Evolutionary conservation across 1,284 basidiomycete species (phyloP).

Genomic region (Clitocybe nebularis): DNA sequence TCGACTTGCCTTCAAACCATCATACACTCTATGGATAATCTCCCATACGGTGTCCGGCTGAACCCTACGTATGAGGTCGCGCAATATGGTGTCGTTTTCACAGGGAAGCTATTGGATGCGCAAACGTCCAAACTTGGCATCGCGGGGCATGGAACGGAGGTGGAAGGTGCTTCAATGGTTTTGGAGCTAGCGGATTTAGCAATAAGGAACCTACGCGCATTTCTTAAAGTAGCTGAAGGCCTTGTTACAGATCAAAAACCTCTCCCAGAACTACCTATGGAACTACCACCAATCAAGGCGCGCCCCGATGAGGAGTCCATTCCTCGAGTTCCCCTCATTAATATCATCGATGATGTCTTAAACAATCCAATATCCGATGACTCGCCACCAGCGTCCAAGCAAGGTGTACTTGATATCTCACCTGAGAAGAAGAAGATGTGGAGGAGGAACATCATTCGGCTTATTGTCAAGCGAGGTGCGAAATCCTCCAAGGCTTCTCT

Average conservation of each 20-base stretch:
- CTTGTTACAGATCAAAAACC: slow-evolving; percentile 16
- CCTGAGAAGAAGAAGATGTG: slow-evolving; percentile 7
- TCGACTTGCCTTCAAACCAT: slow-evolving; percentile 16
- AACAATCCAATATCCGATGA: too few species aligned
- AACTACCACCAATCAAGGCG: background rate
- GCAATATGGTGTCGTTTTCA: slow-evolving; percentile 18
- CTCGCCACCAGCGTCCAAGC: too few species aligned
- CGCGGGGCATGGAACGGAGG: background rate
- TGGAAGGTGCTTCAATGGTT: background rate
- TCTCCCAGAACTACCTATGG: slow-evolving; percentile 12
- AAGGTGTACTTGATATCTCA: too few species aligned
- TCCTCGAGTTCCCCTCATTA: slow-evolving; percentile 13
- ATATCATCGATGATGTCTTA: slow-evolving; percentile 16
- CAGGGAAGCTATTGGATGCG: slow-evolving; percentile 13
- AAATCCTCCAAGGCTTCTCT: slow-evolving; percentile 9
- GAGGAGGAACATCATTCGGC: slow-evolving; percentile 12
- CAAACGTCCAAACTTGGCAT: slow-evolving; percentile 7
- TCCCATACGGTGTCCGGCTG: slow-evolving; percentile 18
- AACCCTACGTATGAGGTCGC: slow-evolving; percentile 17
- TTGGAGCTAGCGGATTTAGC: slow-evolving; percentile 16
- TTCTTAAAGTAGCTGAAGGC: slow-evolving; percentile 17
- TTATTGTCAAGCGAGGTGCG: slow-evolving; percentile 7
- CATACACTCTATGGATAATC: slow-evolving; percentile 17
- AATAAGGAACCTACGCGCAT: slow-evolving; percentile 15
- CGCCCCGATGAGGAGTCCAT: too few species aligned